A percentile compares a stretch with the other conserved stretches of the same genome.
phyloP scores from a whole-genome alignment of 495 filamentous ascomycete species.

The Oidiodendron maius region DNA sequence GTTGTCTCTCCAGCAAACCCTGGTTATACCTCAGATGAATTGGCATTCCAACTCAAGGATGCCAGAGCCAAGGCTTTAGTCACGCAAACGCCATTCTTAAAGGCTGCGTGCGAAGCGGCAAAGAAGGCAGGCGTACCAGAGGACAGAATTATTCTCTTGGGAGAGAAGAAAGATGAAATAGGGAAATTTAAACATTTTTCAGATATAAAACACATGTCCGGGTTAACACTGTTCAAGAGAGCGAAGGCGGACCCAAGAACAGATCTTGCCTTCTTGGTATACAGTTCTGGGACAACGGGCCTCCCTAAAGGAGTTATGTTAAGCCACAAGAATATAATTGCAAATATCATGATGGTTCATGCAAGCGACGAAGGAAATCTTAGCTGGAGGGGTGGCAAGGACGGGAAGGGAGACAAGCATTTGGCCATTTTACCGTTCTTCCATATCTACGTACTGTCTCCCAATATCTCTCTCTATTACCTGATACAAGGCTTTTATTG shows the following conservation, averaged over 20 bases:
- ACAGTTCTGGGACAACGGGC: conserved; percentile 78
- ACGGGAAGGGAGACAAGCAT: conserved; percentile 62
- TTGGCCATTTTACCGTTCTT: conserved; percentile 85
- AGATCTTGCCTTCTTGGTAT: conserved; percentile 66
- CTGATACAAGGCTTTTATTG: background rate
- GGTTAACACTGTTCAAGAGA: conserved; percentile 32
- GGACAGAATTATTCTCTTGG: conserved; percentile 69
- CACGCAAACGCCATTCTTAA: conserved; percentile 61
- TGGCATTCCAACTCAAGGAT: conserved; percentile 83
- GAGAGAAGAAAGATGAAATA: conserved; percentile 61
- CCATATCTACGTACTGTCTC: conserved; percentile 64
- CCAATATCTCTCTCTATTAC: background rate
- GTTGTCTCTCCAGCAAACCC: conserved; percentile 81
- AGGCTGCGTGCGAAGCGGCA: conserved; percentile 60
- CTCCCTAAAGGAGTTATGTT: conserved; percentile 92
- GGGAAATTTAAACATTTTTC: conserved; percentile 69
- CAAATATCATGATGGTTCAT: conserved; percentile 52
- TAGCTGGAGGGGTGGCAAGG: conserved; percentile 50
- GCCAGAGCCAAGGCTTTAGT: conserved; percentile 70
- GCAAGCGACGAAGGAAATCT: conserved; percentile 55
- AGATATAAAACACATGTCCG: conserved; percentile 55
- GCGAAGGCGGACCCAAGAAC: conserved; percentile 44
- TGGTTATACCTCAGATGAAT: conserved; percentile 76
- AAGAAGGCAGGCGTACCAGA: conserved; percentile 57
- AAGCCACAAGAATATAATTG: conserved; percentile 72